phyloP scores from a whole-genome alignment of 208 protist genomes.

The Trypanosomatidae sp. region DNA sequence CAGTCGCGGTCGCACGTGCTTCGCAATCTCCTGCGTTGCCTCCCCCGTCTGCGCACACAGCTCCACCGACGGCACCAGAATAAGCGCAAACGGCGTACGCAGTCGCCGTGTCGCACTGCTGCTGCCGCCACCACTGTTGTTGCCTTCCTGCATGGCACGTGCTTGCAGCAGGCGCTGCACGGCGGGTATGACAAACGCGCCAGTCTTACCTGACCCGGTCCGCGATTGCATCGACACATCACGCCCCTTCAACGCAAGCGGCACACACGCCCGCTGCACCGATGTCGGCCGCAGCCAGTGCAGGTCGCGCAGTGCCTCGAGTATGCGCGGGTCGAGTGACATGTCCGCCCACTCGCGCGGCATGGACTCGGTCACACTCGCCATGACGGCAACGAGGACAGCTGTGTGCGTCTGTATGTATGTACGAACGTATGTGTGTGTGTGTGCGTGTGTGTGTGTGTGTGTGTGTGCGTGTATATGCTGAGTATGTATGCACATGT shows the following conservation, averaged over 20 bases:
- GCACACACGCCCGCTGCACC: constrained; percentile 92
- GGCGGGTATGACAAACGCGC: constrained; percentile 81
- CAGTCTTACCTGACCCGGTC: constrained; percentile 85
- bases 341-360: constrained; percentile 66
- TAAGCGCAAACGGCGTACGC: constrained; percentile 71
- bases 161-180: constrained; percentile 57
- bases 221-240: constrained; percentile 81
- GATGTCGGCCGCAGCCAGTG: constrained; percentile 81
- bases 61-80: constrained; percentile 94
- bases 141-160: constrained; percentile 4
- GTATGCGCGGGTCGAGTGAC: constrained; percentile 55
- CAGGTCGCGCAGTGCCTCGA: constrained; percentile 70
- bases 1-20: constrained; percentile 69
- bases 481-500: no score
- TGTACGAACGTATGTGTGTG: no score
- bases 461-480: no score
- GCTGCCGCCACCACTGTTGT: no score
- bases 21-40: constrained; percentile 45
- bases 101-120: constrained; percentile 4
- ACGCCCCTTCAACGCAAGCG: constrained; percentile 84
- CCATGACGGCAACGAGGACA: no score
- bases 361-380: no score
- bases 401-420: no score
- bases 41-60: constrained; percentile 91
- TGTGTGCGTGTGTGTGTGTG: no score